These are phyloP conservation scores for Pholiota molesta DNA, from an alignment of 768 basidiomycete species.

Conservation along the genomic window DNA sequence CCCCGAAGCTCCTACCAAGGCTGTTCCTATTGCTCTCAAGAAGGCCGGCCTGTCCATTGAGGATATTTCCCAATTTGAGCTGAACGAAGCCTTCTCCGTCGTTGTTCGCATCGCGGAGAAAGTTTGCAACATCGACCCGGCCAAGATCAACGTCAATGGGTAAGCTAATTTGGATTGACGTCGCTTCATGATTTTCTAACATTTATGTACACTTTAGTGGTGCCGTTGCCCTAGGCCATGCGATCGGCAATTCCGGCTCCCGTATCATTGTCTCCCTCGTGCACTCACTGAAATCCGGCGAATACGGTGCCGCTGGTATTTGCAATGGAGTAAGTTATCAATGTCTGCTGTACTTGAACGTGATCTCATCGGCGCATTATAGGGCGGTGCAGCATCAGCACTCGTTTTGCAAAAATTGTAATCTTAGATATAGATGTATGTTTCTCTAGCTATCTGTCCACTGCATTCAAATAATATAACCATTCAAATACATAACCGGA, in stretches of 20 bases:
- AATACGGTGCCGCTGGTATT: slow-evolving; percentile 95
- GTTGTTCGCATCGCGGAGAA: slow-evolving; percentile 93
- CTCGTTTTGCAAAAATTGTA: slow-evolving; percentile 87
- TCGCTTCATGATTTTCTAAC: slow-evolving; percentile 12
- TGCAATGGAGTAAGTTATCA: slow-evolving; percentile 88
- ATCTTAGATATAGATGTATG: slow-evolving; percentile 29
- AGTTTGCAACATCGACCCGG: slow-evolving; percentile 78
- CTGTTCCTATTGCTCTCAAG: slow-evolving; percentile 86
- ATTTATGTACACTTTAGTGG: slow-evolving; percentile 64
- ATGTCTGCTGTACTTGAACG: slow-evolving; percentile 5
- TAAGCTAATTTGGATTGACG: slow-evolving; percentile 35
- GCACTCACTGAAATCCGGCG: slow-evolving; percentile 87
- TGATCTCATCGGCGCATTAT: slow-evolving; percentile 20
- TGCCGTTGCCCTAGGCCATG: slow-evolving; percentile 94
- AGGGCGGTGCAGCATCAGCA: slow-evolving; percentile 94
- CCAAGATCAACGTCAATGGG: slow-evolving; percentile 92
- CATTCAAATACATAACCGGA: not conserved
- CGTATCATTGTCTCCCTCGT: slow-evolving; percentile 93
- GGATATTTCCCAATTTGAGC: slow-evolving; percentile 91
- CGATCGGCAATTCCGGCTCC: slow-evolving; percentile 94
- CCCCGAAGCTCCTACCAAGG: slow-evolving; percentile 92
- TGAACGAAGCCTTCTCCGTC: slow-evolving; percentile 98
- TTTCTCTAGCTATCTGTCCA: slow-evolving; percentile 2
- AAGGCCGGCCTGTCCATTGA: slow-evolving; percentile 80
- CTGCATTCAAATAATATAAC: not conserved